These are phyloP conservation scores for Geum urbanum DNA, from an alignment of 306 rosid genomes.

Conservation along the genomic window DNA sequence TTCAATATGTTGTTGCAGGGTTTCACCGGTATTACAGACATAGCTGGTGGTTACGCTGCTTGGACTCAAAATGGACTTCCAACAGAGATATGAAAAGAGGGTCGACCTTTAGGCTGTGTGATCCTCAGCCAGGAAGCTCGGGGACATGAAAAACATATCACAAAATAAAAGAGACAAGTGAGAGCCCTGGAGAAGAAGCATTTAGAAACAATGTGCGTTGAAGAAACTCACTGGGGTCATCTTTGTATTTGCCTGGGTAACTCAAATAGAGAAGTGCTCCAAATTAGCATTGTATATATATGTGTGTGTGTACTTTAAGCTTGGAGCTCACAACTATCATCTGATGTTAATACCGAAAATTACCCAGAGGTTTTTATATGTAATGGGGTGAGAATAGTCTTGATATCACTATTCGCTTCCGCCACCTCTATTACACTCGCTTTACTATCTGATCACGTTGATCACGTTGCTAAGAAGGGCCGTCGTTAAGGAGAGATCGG, in stretches of 20 bases:
- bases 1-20: constrained; percentile 42
- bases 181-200: not conserved
- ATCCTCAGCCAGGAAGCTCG: not conserved
- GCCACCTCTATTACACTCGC: too few relatives aligned
- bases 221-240: not conserved
- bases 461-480: too few relatives aligned
- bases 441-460: too few relatives aligned
- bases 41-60: constrained; percentile 87
- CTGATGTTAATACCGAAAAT: too few relatives aligned
- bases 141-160: not conserved
- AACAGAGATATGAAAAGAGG: constrained; percentile 43
- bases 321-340: not conserved
- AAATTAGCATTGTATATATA: not conserved
- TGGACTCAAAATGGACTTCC: constrained; percentile 81
- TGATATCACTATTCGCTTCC: too few relatives aligned
- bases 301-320: not conserved
- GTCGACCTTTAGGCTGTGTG: not conserved
- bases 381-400: too few relatives aligned
- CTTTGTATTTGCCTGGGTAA: not conserved
- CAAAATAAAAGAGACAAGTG: not conserved
- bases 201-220: not conserved
- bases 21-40: constrained; percentile 64
- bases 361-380: too few relatives aligned
- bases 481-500: too few relatives aligned
- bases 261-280: not conserved